These are phyloP conservation scores for Monsonia emarginata DNA, from an alignment of 441 rosid genomes.

Conservation along the genomic window DNA sequence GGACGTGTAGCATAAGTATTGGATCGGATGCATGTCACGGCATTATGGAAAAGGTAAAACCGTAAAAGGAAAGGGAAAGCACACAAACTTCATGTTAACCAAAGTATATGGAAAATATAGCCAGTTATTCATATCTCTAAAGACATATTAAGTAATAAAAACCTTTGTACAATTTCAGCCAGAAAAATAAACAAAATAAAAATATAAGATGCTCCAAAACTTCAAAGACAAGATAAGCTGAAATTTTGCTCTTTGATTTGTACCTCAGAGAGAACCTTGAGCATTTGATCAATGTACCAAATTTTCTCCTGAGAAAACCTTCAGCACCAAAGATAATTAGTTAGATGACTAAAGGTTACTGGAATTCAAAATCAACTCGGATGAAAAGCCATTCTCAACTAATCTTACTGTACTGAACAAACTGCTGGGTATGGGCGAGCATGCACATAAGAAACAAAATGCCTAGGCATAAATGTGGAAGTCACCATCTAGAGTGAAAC, in stretches of 20 bases:
- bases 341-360: constrained; percentile 15
- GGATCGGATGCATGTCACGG: not conserved
- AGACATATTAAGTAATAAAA: not conserved
- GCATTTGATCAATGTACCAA: constrained; percentile 99
- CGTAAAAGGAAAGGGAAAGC: too few relatives aligned
- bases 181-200: constrained; percentile 5
- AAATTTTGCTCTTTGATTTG: constrained; percentile 17
- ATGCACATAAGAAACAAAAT: not conserved
- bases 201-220: constrained; percentile 6
- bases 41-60: too few relatives aligned
- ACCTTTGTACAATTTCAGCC: constrained; percentile 2
- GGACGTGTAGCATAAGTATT: not conserved
- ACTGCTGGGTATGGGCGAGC: not conserved
- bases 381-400: constrained; percentile 1
- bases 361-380: constrained; percentile 5
- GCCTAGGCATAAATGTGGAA: not conserved
- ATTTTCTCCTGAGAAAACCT: constrained; percentile 95
- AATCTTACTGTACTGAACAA: not conserved
- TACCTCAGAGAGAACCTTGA: constrained; percentile 98
- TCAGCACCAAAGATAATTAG: constrained; percentile 24
- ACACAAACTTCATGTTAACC: too few relatives aligned
- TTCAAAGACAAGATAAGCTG: not conserved
- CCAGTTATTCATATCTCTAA: constrained; percentile 1
- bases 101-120: too few relatives aligned
- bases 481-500: not conserved